These are phyloP conservation scores for Novymonas esmeraldas DNA, from an alignment of 208 protist genomes.

Conservation along the genomic window DNA sequence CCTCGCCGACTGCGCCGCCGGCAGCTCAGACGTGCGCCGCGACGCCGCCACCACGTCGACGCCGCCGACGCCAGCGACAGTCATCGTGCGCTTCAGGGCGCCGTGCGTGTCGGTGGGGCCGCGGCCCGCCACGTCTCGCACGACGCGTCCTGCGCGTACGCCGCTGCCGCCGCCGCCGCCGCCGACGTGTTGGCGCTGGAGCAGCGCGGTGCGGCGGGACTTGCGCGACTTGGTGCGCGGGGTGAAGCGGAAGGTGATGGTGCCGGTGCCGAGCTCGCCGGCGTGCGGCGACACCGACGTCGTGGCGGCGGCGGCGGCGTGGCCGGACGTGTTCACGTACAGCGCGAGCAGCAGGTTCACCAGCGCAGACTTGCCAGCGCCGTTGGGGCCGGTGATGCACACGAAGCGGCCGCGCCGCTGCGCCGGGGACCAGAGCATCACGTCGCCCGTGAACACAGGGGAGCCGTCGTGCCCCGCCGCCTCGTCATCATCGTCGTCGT, in stretches of 20 bases:
- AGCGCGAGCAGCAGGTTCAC: conserved; percentile 60
- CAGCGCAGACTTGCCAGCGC: conserved; percentile 67
- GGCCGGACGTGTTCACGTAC: conserved; percentile 20
- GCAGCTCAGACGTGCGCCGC: background rate
- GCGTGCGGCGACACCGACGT: conserved; percentile 10
- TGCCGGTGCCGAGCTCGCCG: conserved; percentile 7
- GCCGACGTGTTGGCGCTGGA: background rate
- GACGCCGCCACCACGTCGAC: background rate
- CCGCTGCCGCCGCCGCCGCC: background rate
- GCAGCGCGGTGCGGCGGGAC: conserved; percentile 14
- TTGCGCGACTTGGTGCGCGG: conserved; percentile 12
- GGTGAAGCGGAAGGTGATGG: conserved; percentile 22
- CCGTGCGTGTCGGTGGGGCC: background rate
- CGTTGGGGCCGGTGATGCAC: conserved; percentile 59
- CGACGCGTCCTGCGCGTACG: background rate
- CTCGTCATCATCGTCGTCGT: conserved; percentile 11
- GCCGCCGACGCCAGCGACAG: background rate
- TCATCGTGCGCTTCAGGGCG: background rate
- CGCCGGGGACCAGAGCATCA: conserved; percentile 23
- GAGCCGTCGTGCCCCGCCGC: background rate
- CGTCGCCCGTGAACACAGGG: conserved; percentile 18
- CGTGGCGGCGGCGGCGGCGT: background rate
- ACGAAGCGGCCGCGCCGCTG: conserved; percentile 48
- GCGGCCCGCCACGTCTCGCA: background rate
- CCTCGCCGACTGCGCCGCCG: background rate